Percentiles rank a stretch among this genome's conserved stretches.
These are phyloP conservation scores for Sclerotinia minor DNA, from an alignment of 2,329 filamentous ascomycete genomes.

Conservation along the genomic window DNA sequence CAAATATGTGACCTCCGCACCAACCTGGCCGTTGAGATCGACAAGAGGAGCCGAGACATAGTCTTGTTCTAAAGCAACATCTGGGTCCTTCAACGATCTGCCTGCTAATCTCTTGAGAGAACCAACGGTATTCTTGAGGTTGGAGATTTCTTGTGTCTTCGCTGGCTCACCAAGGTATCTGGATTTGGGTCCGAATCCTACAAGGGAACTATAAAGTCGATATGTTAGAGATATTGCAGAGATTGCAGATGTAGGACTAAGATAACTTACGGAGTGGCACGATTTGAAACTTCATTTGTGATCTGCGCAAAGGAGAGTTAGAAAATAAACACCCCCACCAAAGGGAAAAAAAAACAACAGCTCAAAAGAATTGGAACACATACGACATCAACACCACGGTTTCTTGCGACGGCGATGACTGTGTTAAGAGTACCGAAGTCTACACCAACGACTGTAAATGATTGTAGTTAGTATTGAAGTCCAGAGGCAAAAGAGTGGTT, in stretches of 20 bases:
- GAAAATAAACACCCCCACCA: slow-evolving; percentile 32
- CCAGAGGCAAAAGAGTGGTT: neutral
- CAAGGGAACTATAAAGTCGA: slow-evolving; percentile 66
- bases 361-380: slow-evolving; percentile 47
- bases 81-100: slow-evolving; percentile 82
- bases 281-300: slow-evolving; percentile 98
- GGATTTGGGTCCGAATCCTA: slow-evolving; percentile 91
- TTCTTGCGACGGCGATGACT: slow-evolving; percentile 94
- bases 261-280: slow-evolving; percentile 85
- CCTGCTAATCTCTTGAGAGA: slow-evolving; percentile 91
- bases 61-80: slow-evolving; percentile 89
- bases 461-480: neutral
- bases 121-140: slow-evolving; percentile 97
- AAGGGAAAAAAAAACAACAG: slow-evolving; percentile 6
- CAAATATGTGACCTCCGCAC: slow-evolving; percentile 88
- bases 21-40: slow-evolving; percentile 91
- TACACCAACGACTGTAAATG: slow-evolving; percentile 42
- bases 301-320: slow-evolving; percentile 59
- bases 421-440: slow-evolving; percentile 97
- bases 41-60: slow-evolving; percentile 83
- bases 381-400: slow-evolving; percentile 98
- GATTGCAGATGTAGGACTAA: neutral
- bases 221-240: slow-evolving; percentile 21
- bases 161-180: slow-evolving; percentile 93
- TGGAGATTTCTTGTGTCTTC: slow-evolving; percentile 98